Base-by-base conservation (phyloP, 2,329 filamentous ascomycete genomes). In the Trichoderma polysporum region DNA sequence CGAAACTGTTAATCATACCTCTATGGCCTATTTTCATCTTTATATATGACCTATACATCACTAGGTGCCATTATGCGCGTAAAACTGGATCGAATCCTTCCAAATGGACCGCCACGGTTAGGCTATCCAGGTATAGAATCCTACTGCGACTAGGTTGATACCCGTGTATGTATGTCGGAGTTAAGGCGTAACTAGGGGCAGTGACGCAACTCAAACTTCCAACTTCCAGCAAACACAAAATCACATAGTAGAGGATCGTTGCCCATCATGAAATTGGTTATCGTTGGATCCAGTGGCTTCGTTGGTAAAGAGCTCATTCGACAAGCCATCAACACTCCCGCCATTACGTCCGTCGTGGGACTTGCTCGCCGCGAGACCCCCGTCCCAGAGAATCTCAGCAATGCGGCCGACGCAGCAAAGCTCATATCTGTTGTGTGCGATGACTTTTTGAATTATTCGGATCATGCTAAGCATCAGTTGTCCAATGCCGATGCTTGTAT, bases 231-330 rank as follows among this genome's bases (percentile, higher is more conserved):
- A 31, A 53, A 19, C 50, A 45, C 19, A 15, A 29, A 17, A 25
- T 35, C 57, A 25, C 19, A 25, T 8, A 22, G 37, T 3, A 6
- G 1, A 2, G 6, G 2, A 33, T 17, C 31, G n/a, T 19, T 13
- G 2, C 1, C 13, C 57, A 41, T 6, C 33, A 83, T 83, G 81
- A 83, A 82, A 68, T 71, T 83, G 47, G 76, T 83, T 27, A 71
- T 83, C 17, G 73, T 77, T 12, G 81, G 81, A 2, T 77, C 79
- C 4, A 81, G 77, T 0, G 81, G 81, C 62, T 80, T 78, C 47
- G 74, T 83, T 2, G 82, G 74, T 41, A 76, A 70, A 39, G 82
- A 83, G 62, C 67, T 84, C 29, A 70, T 84, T 53, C 80, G 80
- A 13, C 81, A 83, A 61, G 78, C 78, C 25, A 72, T 83, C 6